Evolutionary conservation across 2,329 filamentous ascomycete species (phyloP).

Genomic region (Thielaviopsis euricoi): DNA sequence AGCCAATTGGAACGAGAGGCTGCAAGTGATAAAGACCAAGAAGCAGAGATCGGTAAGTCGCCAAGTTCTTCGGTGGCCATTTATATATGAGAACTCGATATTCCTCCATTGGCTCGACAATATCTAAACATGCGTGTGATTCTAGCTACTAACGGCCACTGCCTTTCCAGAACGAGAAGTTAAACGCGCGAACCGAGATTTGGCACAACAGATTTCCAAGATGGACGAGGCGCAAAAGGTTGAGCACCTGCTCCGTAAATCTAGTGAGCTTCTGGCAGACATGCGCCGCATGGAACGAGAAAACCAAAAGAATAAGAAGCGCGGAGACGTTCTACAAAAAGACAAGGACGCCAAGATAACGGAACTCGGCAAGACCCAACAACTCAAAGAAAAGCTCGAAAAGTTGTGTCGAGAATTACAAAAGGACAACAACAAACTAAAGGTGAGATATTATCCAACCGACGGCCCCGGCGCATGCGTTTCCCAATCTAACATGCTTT

Average conservation of each 20-base stretch:
- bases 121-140: not conserved
- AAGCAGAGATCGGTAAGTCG: slow-evolving; percentile 75
- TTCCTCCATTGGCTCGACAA: not conserved
- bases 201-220: slow-evolving; percentile 75
- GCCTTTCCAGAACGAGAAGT: slow-evolving; percentile 62
- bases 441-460: slow-evolving; percentile 38
- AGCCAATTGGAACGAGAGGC: slow-evolving; percentile 89
- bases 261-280: slow-evolving; percentile 76
- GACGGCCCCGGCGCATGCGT: not conserved
- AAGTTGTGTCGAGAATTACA: slow-evolving; percentile 90
- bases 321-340: slow-evolving; percentile 85
- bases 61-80: not conserved
- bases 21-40: slow-evolving; percentile 85
- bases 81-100: not conserved
- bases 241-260: slow-evolving; percentile 77
- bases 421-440: slow-evolving; percentile 95
- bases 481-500: not conserved
- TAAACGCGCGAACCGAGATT: slow-evolving; percentile 80
- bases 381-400: slow-evolving; percentile 89
- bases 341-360: slow-evolving; percentile 82
- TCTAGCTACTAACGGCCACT: not conserved
- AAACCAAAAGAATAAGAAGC: slow-evolving; percentile 89
- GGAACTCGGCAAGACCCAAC: slow-evolving; percentile 78
- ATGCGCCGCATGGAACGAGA: slow-evolving; percentile 95
- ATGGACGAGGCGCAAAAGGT: slow-evolving; percentile 87